A percentile compares a stretch with the other conserved stretches of the same genome.
Conservation (phyloP, 495 filamentous ascomycete species). For the Trypethelium eluteriae region DNA sequence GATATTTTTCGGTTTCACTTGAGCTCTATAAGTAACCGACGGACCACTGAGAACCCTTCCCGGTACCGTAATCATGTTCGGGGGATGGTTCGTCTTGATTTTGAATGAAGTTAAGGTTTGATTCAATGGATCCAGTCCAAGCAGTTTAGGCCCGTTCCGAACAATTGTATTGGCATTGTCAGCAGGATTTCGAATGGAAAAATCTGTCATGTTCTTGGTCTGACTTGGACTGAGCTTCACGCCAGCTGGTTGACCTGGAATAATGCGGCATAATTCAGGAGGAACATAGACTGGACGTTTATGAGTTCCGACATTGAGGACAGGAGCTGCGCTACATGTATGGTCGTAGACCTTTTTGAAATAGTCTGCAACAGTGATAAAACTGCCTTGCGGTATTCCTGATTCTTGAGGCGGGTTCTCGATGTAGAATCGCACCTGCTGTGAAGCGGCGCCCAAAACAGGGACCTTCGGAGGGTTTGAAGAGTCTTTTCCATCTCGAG, state of each 20-base stretch:
- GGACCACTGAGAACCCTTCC: slow-evolving; percentile 19
- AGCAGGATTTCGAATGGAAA: slow-evolving; percentile 58
- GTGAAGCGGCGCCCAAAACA: slow-evolving; percentile 38
- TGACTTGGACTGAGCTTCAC: slow-evolving; percentile 50
- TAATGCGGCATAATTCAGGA: slow-evolving; percentile 55
- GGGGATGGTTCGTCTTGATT: slow-evolving; percentile 15
- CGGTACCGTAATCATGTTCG: slow-evolving; percentile 15
- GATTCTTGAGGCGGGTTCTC: slow-evolving; percentile 20
- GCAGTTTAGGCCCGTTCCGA: slow-evolving; percentile 43
- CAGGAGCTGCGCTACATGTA: slow-evolving; percentile 44
- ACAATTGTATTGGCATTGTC: slow-evolving; percentile 62
- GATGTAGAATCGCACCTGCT: slow-evolving; percentile 44
- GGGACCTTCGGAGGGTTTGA: slow-evolving; percentile 34
- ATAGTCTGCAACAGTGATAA: slow-evolving; percentile 27
- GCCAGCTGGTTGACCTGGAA: slow-evolving; percentile 57
- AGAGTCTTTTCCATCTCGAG: slow-evolving; percentile 32
- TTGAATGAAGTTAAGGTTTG: slow-evolving; percentile 14
- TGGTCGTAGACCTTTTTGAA: slow-evolving; percentile 20
- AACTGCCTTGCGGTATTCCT: neutral
- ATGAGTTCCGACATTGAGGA: slow-evolving; percentile 61
- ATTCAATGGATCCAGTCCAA: slow-evolving; percentile 38
- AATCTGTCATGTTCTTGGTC: slow-evolving; percentile 56
- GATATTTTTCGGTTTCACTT: neutral
- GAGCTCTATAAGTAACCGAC: slow-evolving; percentile 14
- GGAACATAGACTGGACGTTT: slow-evolving; percentile 57